Conservation (phyloP, 78 protist genomes). For the Mantamonas sphyraenae region DNA sequence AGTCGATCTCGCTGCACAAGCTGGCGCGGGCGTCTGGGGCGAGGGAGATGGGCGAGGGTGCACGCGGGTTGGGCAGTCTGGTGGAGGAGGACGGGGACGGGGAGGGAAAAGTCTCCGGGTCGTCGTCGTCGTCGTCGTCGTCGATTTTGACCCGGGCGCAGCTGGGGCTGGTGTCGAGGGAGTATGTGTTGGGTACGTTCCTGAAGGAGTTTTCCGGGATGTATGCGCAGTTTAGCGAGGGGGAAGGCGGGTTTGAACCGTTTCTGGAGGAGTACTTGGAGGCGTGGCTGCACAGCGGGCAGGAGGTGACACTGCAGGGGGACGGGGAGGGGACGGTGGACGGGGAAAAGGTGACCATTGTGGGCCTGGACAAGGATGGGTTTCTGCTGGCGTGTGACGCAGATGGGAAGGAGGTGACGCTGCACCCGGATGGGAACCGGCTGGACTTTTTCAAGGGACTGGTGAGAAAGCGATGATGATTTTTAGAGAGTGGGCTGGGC, state of each 20-base stretch:
- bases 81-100: too few species aligned
- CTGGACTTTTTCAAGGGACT: slow-evolving; percentile 27
- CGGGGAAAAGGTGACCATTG: slow-evolving; percentile 16
- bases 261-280: slow-evolving; percentile 3
- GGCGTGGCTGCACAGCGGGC: slow-evolving; percentile 29
- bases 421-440: slow-evolving; percentile 46
- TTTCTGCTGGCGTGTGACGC: slow-evolving; percentile 15
- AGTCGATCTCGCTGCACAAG: too few species aligned
- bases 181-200: slow-evolving; percentile 10
- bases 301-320: slow-evolving; percentile 12
- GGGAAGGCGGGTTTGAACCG: slow-evolving; percentile 22
- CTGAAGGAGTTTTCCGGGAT: slow-evolving; percentile 24
- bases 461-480: slow-evolving; percentile 9
- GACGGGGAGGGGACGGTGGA: too few species aligned
- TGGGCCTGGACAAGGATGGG: slow-evolving; percentile 20
- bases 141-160: too few species aligned
- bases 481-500: too few species aligned
- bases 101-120: too few species aligned
- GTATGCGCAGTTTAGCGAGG: slow-evolving; percentile 20
- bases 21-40: too few species aligned
- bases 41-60: too few species aligned
- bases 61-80: too few species aligned
- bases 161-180: slow-evolving; percentile 11
- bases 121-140: too few species aligned
- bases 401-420: slow-evolving; percentile 4